Evolutionary conservation across 176 grass and related monocot species (phyloP), one percentile per base, ranked within the genome.

Genomic region (Ampelocalamus luodianensis): DNA sequence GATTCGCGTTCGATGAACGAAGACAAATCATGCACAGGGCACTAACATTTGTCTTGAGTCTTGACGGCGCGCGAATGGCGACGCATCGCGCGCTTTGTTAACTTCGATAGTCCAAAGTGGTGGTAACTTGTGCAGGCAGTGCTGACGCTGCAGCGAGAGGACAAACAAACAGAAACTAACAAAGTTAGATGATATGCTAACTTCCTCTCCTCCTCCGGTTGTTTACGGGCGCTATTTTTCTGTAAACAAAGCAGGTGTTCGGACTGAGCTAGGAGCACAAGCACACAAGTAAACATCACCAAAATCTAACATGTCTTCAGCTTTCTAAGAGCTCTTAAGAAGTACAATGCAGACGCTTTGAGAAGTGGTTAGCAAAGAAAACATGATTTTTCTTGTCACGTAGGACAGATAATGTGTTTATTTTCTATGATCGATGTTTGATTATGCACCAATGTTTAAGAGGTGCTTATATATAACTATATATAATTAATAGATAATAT

Each of bases 11-110:
- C 55, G n/a, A 63, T 49, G 26, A 61, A 82, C 16, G 37, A 7
- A 61, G 79, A 83, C 72, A 43, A 8, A 27, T 13, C 11, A 13
- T 10, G 56, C 68, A 14, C n/a, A 15, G 76, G 8, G 17, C 39
- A 14, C 39, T 64, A 65, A 65, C 42, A 37, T 79, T 80, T 32
- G 81, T 84, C n/a, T n/a, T n/a, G n/a, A n/a, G n/a, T n/a, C n/a
- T n/a, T n/a, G n/a, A n/a, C n/a, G n/a, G n/a, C n/a, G n/a, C n/a
- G n/a, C n/a, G n/a, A n/a, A n/a, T n/a, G n/a, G n/a, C n/a, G n/a
- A n/a, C n/a, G n/a, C n/a, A n/a, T n/a, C n/a, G n/a, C n/a, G n/a
- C n/a, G n/a, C n/a, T n/a, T n/a, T n/a, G n/a, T n/a, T 78, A 68
- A 78, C 81, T 37, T 67, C 5, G 44, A 63, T 72, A 75, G 48